Base-by-base conservation (phyloP, 495 filamentous ascomycete species). In the Astrothelium macrocarpum region DNA sequence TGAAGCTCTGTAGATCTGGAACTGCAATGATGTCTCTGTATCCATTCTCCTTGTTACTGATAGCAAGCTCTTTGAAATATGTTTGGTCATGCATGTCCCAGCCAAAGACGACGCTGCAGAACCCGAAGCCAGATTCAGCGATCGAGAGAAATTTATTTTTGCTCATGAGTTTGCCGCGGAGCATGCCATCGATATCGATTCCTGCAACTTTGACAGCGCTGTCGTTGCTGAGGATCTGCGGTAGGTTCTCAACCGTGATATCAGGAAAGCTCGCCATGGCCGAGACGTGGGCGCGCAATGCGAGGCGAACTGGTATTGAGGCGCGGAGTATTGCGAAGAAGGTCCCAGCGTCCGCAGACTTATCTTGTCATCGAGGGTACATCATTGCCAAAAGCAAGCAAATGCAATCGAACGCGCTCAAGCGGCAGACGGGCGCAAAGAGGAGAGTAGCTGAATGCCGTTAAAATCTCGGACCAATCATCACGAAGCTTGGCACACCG, bases 31-130 rank as follows among this genome's bases (percentile, higher is more conserved):
- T 74, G 73, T 98, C 94, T 56, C 88, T 81, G 72, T 96, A 97
- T 32, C 94, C 94, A 70, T 96, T 98, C 66, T 91, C 86, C 72
- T 89, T 87, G 74, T 96, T 97, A 77, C 89, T 91, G 72, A 97
- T 87, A 68, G 83, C 82, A 59, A 97, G 82, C 75, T 97, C 92
- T 62, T 80, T 78, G 71, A 84, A 85, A 70, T 98, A 97, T 9
- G 90, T 94, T 72, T 82, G 80, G 70, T 98, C 94, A 75, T 97
- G 93, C 90, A 96, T 96, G 68, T 98, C 94, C 93, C 93, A 97
- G 70, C 92, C 94, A 69, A 96, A 97, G 39, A 98, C 83, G 62
- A 97, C 91, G 2, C 89, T 93, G 79, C 94, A 98, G 80, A 97
- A 98, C 23, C 94, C 94, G 69, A 98, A 98, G 56, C 94, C 94